Evolutionary conservation across 2,329 filamentous ascomycete species (phyloP), one percentile per base, ranked within the genome.

Genomic region (Didymella lethalis): DNA sequence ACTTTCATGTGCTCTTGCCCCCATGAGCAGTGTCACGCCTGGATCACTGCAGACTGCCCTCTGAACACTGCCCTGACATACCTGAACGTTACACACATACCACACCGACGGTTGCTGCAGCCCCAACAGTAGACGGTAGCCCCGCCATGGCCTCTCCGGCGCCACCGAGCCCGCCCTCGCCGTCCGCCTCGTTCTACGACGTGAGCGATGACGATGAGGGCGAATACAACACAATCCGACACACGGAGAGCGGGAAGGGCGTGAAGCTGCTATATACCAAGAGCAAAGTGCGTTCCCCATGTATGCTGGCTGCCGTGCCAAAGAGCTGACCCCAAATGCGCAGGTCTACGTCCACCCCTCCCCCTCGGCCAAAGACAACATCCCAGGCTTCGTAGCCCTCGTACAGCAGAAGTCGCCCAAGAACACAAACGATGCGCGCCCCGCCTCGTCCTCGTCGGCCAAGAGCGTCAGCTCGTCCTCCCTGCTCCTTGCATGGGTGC

Each of bases 291-390:
- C 28, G 34, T 51, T 20, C 36, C 25, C 67, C 93, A 18, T 46
- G 31, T 92, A 18, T 46, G 31, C 43, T 18, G 8, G 43, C 32
- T 16, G 31, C n/a, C 4, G 66, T 70, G 65, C 65, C 66, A 65
- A 63, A 64, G 57, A 46, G 55, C 62, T 69, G 43, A 68, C 60
- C 57, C 63, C 54, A 25, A 26, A 36, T 48, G 25, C 54, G 48
- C 68, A 93, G 90, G 95, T 99, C 75, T 99, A 98, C 75, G 89
- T 99, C 43, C 95, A 99, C 77, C 95, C 95, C 1, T 93, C 93
- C 0, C 90, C 94, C 0, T 96, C 92, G 0, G 86, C 93, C 56
- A 97, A 93, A 80, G 95, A 99, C 81, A 99, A 99, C 67, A 96
- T 99, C 55, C 83, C 92, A 4, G 95, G 95, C 45, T 99, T 95